These are phyloP conservation scores for Plasmodium coatneyi DNA, from an alignment of 169 alveolate species.

Conservation along the genomic window DNA sequence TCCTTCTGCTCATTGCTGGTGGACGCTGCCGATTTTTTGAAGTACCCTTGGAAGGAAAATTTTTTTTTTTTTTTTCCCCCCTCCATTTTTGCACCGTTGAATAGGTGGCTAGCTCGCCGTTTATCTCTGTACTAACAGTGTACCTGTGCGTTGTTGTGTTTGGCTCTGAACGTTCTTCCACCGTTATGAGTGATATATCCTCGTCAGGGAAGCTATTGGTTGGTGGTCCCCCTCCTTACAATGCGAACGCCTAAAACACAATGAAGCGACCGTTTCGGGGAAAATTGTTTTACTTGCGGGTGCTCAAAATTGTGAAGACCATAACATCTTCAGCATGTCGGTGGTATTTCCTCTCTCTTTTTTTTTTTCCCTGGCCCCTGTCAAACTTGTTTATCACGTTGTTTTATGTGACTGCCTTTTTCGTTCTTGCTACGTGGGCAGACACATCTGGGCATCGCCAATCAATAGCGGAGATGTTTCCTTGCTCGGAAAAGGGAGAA, in stretches of 20 bases:
- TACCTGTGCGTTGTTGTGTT: too few relatives aligned
- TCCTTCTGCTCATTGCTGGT: background rate
- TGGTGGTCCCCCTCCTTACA: background rate
- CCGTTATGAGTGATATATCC: background rate
- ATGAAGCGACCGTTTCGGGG: background rate
- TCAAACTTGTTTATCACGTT: background rate
- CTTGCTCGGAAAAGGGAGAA: background rate
- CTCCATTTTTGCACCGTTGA: slow-evolving; percentile 21
- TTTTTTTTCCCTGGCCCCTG: background rate
- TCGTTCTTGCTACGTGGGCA: background rate
- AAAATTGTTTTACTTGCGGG: too few relatives aligned
- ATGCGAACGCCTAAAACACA: background rate
- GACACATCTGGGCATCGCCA: background rate
- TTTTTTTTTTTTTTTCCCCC: slow-evolving; percentile 32
- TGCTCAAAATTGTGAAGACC: background rate
- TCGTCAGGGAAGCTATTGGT: background rate
- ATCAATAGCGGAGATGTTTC: background rate
- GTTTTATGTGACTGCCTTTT: background rate
- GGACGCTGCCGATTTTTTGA: slow-evolving; percentile 5
- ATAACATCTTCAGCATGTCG: background rate
- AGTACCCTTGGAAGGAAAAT: slow-evolving; percentile 24
- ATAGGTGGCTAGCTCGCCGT: background rate
- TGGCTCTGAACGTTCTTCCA: background rate
- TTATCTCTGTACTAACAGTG: background rate
- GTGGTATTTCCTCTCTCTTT: background rate